Conservation (phyloP, 345 rosid genomes). For the Euphorbia lathyris region DNA sequence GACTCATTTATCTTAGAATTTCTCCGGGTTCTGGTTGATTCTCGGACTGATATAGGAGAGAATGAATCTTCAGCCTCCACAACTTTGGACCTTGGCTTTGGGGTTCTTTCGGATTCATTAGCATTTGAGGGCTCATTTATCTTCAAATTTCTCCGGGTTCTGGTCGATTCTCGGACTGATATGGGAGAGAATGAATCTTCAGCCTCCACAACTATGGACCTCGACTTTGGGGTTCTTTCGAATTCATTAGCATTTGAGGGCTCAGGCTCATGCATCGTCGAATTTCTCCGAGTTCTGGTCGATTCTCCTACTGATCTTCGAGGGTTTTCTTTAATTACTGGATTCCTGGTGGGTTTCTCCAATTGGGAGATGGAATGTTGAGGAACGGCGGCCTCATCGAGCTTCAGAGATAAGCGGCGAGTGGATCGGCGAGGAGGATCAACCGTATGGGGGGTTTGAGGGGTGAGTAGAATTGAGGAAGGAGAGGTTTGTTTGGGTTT, state of each 20-base stretch:
- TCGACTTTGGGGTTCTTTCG: neutral
- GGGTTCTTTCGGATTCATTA: constrained; percentile 2
- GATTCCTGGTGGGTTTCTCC: constrained; percentile 10
- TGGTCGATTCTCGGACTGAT: neutral
- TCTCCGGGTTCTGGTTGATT: constrained; percentile 7
- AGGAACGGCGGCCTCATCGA: constrained; percentile 19
- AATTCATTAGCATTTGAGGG: no score
- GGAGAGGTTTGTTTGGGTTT: constrained; percentile 23
- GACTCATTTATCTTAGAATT: neutral
- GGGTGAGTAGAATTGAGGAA: constrained; percentile 32
- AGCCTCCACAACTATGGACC: constrained; percentile 11
- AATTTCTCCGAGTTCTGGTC: neutral
- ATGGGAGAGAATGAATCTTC: constrained; percentile 42
- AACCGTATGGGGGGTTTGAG: constrained; percentile 43
- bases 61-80: constrained; percentile 30
- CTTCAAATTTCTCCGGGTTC: constrained; percentile 2
- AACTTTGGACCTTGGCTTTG: constrained; percentile 3
- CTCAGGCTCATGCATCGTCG: no score
- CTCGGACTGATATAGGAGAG: constrained; percentile 27
- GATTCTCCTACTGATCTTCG: constrained; percentile 3
- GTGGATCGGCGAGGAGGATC: constrained; percentile 56
- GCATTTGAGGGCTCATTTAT: neutral
- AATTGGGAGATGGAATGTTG: neutral
- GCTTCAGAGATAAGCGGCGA: constrained; percentile 20
- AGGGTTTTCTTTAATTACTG: constrained; percentile 20